A percentile compares a stretch with the other conserved stretches of the same genome.
phyloP scores from a whole-genome alignment of 306 rosid genomes.

The Trifolium pratense region DNA sequence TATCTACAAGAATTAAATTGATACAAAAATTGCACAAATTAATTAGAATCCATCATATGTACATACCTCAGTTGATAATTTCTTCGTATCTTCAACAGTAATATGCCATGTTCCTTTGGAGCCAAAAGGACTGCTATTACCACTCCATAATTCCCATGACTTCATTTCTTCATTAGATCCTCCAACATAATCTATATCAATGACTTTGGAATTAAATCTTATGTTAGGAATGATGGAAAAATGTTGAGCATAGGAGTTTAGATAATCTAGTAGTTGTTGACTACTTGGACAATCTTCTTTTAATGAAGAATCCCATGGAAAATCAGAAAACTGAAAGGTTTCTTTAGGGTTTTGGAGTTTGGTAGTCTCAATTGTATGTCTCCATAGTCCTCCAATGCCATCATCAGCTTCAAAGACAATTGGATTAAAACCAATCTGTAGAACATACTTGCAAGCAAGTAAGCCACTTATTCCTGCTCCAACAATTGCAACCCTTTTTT shows the following conservation, averaged over 20 bases:
- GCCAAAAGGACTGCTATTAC: not conserved
- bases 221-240: slow-evolving; percentile 45
- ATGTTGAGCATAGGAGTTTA: slow-evolving; percentile 52
- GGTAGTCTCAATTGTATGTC: slow-evolving; percentile 50
- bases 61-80: not conserved
- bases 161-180: slow-evolving; percentile 27
- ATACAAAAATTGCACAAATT: not conserved
- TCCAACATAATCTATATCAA: slow-evolving; percentile 51
- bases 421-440: slow-evolving; percentile 51
- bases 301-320: slow-evolving; percentile 60
- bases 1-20: too few species aligned
- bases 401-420: slow-evolving; percentile 55
- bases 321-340: slow-evolving; percentile 46
- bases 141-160: slow-evolving; percentile 14
- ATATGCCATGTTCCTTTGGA: slow-evolving; percentile 12
- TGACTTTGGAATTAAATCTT: slow-evolving; percentile 52
- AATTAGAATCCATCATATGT: not conserved
- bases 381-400: slow-evolving; percentile 58
- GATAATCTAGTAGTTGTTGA: slow-evolving; percentile 44
- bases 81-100: not conserved
- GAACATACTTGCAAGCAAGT: slow-evolving; percentile 48
- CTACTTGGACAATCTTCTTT: slow-evolving; percentile 41
- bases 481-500: slow-evolving; percentile 50
- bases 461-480: slow-evolving; percentile 64
- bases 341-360: slow-evolving; percentile 50